A percentile compares a stretch with the other conserved stretches of the same genome.
Conservation (phyloP, 257 asterid genomes). For the Solanum commersonii region DNA sequence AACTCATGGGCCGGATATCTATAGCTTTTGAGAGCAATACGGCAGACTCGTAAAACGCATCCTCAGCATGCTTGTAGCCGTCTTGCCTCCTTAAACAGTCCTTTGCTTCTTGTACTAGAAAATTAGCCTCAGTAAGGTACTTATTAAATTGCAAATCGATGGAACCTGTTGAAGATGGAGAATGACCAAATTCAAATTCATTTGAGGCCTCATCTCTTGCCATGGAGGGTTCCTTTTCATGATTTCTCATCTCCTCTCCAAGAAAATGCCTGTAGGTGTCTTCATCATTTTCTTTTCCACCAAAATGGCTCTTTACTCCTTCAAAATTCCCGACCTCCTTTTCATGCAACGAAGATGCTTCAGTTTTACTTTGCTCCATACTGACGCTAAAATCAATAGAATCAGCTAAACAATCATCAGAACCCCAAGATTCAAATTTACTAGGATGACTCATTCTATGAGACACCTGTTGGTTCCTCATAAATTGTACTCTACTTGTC, state of each 20-base stretch:
- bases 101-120: conserved; percentile 58
- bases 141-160: conserved; percentile 52
- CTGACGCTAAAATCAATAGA: conserved; percentile 53
- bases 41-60: conserved; percentile 46
- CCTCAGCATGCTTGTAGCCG: conserved; percentile 41
- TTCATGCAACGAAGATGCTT: conserved; percentile 27
- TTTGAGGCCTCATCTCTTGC: conserved; percentile 16
- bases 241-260: conserved; percentile 12
- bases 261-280: conserved; percentile 22
- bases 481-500: conserved; percentile 26
- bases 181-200: conserved; percentile 11
- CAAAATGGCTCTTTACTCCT: conserved; percentile 18
- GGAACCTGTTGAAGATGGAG: conserved; percentile 18
- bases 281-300: conserved; percentile 22
- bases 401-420: conserved; percentile 23
- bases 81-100: conserved; percentile 28
- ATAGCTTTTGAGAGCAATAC: conserved; percentile 57
- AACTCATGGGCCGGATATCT: conserved; percentile 79
- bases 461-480: conserved; percentile 28
- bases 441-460: conserved; percentile 26
- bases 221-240: conserved; percentile 16
- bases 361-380: conserved; percentile 28
- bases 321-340: conserved; percentile 10
- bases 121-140: conserved; percentile 60
- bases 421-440: conserved; percentile 34